Conservation (phyloP, 2,329 filamentous ascomycete species). For the Aureobasidium subglaciale region DNA sequence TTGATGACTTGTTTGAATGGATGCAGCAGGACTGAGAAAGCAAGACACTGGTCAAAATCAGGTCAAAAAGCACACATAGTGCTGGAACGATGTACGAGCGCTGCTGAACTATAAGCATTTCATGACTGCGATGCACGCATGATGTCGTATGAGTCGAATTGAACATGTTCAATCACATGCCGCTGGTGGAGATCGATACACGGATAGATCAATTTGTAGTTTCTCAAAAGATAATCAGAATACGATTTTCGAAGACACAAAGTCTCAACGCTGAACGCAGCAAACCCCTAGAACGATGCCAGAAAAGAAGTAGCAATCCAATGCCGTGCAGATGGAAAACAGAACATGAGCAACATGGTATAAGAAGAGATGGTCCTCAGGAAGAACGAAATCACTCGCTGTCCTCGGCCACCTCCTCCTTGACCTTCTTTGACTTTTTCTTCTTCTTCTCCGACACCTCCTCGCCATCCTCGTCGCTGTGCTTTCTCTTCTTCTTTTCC, state of each 20-base stretch:
- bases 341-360: not conserved
- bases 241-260: not conserved
- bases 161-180: too few relatives aligned
- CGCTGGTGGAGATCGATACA: too few relatives aligned
- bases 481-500: conserved; percentile 31
- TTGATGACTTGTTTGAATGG: not conserved
- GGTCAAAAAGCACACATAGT: not conserved
- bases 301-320: not conserved
- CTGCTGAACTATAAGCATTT: not conserved
- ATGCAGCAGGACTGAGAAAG: not conserved
- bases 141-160: too few relatives aligned
- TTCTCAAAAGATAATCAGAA: not conserved
- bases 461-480: conserved; percentile 22
- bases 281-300: not conserved
- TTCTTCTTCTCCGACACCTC: conserved; percentile 19
- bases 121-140: too few relatives aligned
- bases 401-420: conserved; percentile 9
- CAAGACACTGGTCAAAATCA: not conserved
- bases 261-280: conserved; percentile 11
- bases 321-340: not conserved
- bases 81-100: not conserved
- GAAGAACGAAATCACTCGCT: not conserved
- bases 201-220: too few relatives aligned
- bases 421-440: conserved; percentile 14
- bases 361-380: not conserved